phyloP scores from a whole-genome alignment of 2,329 filamentous ascomycete genomes.

The Niveomyces coronatus region DNA sequence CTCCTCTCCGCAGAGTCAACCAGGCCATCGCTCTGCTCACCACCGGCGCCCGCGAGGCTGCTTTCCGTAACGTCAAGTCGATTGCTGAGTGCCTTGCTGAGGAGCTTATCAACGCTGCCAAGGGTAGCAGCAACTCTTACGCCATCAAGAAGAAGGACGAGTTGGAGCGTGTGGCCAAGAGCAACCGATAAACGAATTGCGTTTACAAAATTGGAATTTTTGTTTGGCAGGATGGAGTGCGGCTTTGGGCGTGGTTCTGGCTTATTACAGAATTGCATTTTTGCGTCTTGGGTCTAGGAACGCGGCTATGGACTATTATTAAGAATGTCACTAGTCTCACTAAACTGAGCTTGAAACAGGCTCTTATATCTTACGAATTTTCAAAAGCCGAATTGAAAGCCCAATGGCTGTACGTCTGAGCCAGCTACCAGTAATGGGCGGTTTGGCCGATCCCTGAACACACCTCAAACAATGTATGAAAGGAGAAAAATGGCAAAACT shows the following conservation, averaged over 20 bases:
- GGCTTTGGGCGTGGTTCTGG: constrained; percentile 34
- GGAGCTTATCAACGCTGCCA: constrained; percentile 99
- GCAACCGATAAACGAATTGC: constrained; percentile 94
- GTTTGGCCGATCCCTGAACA: too few relatives aligned
- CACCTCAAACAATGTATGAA: too few relatives aligned
- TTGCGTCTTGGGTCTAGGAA: constrained; percentile 35
- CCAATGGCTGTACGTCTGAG: too few relatives aligned
- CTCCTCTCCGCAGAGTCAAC: constrained; percentile 98
- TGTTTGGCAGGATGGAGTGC: constrained; percentile 27
- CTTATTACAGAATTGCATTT: constrained; percentile 37
- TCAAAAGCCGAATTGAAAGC: too few relatives aligned
- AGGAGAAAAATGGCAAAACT: too few relatives aligned
- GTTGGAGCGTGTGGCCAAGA: constrained; percentile 99
- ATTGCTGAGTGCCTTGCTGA: constrained; percentile 99
- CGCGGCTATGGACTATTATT: constrained; percentile 33
- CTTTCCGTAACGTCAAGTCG: constrained; percentile 99
- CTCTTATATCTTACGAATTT: constrained; percentile 5
- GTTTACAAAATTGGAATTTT: constrained; percentile 17
- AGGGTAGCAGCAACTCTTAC: constrained; percentile 99
- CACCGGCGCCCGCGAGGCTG: constrained; percentile 95
- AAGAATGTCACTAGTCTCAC: constrained; percentile 31
- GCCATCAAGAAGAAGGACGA: constrained; percentile 99
- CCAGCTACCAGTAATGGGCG: too few relatives aligned
- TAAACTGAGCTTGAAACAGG: constrained; percentile 28
- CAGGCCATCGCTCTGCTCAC: constrained; percentile 98